Evolutionary conservation across 768 basidiomycete species (phyloP).

Genomic region (Lactarius tabidus): DNA sequence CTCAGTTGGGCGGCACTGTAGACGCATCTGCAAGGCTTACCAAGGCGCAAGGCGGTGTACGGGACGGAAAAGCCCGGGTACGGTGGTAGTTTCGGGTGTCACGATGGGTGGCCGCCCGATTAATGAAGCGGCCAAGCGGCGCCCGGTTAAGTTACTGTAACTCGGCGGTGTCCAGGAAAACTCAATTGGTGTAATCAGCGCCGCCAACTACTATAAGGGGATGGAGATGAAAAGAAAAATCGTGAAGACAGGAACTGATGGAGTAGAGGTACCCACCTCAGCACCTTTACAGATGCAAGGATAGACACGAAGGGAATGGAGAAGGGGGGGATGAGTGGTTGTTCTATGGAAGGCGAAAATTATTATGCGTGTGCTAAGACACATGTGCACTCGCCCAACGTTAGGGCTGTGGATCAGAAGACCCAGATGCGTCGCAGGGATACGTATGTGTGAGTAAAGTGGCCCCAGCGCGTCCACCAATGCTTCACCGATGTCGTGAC

Average conservation of each 20-base stretch:
- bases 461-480: neutral
- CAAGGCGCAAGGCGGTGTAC: neutral
- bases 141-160: neutral
- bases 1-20: neutral
- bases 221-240: neutral
- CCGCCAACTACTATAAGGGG: neutral
- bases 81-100: neutral
- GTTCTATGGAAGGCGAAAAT: too few relatives aligned
- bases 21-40: neutral
- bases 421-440: neutral
- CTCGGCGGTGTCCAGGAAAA: neutral
- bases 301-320: neutral
- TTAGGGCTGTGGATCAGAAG: neutral
- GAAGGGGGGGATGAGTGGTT: neutral
- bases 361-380: neutral
- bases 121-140: neutral
- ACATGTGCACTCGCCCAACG: neutral
- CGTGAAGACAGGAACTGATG: neutral
- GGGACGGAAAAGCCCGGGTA: neutral
- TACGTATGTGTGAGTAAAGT: neutral
- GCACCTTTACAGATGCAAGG: neutral
- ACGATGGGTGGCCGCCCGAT: neutral
- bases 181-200: neutral
- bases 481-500: neutral
- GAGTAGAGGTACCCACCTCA: neutral